A percentile compares a stretch with the other conserved stretches of the same genome.
Conservation (phyloP, 805 yeast genomes). For the Starmerella bacillaris region DNA sequence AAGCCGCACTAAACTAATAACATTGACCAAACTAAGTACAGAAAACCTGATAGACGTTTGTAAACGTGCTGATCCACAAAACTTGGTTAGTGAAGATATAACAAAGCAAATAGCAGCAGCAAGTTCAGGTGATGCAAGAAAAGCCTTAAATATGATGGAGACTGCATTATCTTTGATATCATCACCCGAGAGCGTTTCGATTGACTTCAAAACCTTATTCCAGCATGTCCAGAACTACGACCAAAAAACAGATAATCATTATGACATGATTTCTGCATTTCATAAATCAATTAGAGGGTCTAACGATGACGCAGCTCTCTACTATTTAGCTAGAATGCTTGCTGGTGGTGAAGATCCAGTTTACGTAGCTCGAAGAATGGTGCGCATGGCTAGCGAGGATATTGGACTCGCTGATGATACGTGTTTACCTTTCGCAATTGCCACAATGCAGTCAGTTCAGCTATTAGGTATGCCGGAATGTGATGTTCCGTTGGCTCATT, state of each 20-base stretch:
- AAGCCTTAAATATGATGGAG: constrained; percentile 66
- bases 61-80: constrained; percentile 36
- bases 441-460: constrained; percentile 73
- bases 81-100: constrained; percentile 27
- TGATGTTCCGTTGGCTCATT: constrained; percentile 73
- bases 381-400: constrained; percentile 89
- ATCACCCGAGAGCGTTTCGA: constrained; percentile 1
- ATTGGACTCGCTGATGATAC: constrained; percentile 71
- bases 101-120: constrained; percentile 41
- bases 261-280: constrained; percentile 88
- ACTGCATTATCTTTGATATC: constrained; percentile 22
- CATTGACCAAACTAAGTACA: constrained; percentile 34
- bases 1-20: constrained; percentile 70
- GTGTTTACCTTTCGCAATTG: constrained; percentile 69
- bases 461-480: constrained; percentile 92
- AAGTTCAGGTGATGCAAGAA: constrained; percentile 77
- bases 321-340: constrained; percentile 73
- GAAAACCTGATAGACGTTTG: constrained; percentile 38
- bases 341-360: constrained; percentile 87
- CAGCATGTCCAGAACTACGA: constrained; percentile 51
- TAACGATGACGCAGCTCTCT: constrained; percentile 76
- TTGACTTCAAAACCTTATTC: constrained; percentile 21
- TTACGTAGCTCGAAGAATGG: constrained; percentile 77
- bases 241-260: constrained; percentile 76
- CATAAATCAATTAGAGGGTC: constrained; percentile 86